A percentile compares a stretch with the other conserved stretches of the same genome.
phyloP scores from a whole-genome alignment of 805 yeast species.

The Candida ficus region DNA sequence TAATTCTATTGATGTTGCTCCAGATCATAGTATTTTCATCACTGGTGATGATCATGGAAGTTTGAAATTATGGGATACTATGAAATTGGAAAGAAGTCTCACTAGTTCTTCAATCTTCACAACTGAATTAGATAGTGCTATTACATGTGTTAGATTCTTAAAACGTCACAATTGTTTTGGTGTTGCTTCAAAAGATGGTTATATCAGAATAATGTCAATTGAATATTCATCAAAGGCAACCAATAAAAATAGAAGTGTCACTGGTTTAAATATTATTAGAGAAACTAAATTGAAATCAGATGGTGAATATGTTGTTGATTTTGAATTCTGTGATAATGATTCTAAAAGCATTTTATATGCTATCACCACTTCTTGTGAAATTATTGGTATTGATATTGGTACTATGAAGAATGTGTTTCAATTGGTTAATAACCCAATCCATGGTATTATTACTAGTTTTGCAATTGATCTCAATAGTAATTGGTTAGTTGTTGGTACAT shows the following conservation, averaged over 20 bases:
- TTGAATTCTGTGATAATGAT: constrained; percentile 37
- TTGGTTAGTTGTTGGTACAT: constrained; percentile 75
- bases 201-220: constrained; percentile 32
- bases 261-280: constrained; percentile 31
- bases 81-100: constrained; percentile 57
- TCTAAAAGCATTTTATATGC: constrained; percentile 39
- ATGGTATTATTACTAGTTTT: constrained; percentile 64
- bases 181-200: constrained; percentile 39
- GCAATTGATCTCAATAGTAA: constrained; percentile 45
- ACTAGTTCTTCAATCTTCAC: constrained; percentile 44
- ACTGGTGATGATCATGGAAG: constrained; percentile 76
- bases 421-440: constrained; percentile 50
- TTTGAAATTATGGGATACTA: constrained; percentile 74
- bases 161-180: constrained; percentile 53
- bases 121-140: constrained; percentile 42
- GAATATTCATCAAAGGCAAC: constrained; percentile 21
- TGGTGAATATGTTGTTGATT: constrained; percentile 38
- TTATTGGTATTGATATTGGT: constrained; percentile 54
- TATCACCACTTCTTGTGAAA: constrained; percentile 46
- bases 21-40: constrained; percentile 60
- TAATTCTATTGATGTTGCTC: constrained; percentile 52
- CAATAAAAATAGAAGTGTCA: constrained; percentile 11
- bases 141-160: constrained; percentile 47
- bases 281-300: constrained; percentile 30
- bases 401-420: constrained; percentile 39